Conservation (phyloP, 2,329 filamentous ascomycete species). For the Exophiala sp. region DNA sequence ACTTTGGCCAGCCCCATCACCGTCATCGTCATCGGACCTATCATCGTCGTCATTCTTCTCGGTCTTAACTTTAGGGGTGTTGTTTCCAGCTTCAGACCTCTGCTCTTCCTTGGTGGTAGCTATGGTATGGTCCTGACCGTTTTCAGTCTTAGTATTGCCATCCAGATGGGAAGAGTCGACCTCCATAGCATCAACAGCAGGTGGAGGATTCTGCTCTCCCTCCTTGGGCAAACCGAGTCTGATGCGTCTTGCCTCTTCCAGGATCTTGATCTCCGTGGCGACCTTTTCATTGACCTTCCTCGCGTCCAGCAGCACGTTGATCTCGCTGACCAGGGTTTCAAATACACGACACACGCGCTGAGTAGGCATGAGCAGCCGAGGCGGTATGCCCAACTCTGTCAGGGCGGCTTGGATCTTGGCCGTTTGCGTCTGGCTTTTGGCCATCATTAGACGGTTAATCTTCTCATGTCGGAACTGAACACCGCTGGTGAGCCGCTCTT, state of each 20-base stretch:
- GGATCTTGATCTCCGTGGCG: slow-evolving; percentile 44
- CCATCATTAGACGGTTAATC: slow-evolving; percentile 45
- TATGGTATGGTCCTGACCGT: slow-evolving; percentile 16
- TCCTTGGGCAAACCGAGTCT: slow-evolving; percentile 27
- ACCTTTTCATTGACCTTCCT: slow-evolving; percentile 45
- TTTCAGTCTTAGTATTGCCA: slow-evolving; percentile 9
- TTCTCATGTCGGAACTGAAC: slow-evolving; percentile 76
- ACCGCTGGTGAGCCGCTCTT: slow-evolving; percentile 77
- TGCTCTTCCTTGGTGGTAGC: slow-evolving; percentile 21
- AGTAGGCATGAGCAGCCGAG: slow-evolving; percentile 46
- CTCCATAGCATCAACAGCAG: slow-evolving; percentile 23
- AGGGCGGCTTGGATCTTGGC: slow-evolving; percentile 45
- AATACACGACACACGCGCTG: slow-evolving; percentile 47
- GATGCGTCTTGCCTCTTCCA: slow-evolving; percentile 34
- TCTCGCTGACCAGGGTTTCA: slow-evolving; percentile 43
- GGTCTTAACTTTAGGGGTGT: slow-evolving; percentile 16
- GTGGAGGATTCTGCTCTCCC: slow-evolving; percentile 11
- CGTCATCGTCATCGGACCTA: slow-evolving; percentile 14
- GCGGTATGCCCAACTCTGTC: slow-evolving; percentile 43
- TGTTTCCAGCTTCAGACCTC: slow-evolving; percentile 33
- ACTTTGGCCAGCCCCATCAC: not conserved
- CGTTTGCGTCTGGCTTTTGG: slow-evolving; percentile 47
- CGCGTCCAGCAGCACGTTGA: slow-evolving; percentile 44
- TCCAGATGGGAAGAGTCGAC: slow-evolving; percentile 20
- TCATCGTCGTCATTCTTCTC: slow-evolving; percentile 12